These are phyloP conservation scores for Fusarium protoensiforme DNA, from an alignment of 2,329 filamentous ascomycete species.

Conservation along the genomic window DNA sequence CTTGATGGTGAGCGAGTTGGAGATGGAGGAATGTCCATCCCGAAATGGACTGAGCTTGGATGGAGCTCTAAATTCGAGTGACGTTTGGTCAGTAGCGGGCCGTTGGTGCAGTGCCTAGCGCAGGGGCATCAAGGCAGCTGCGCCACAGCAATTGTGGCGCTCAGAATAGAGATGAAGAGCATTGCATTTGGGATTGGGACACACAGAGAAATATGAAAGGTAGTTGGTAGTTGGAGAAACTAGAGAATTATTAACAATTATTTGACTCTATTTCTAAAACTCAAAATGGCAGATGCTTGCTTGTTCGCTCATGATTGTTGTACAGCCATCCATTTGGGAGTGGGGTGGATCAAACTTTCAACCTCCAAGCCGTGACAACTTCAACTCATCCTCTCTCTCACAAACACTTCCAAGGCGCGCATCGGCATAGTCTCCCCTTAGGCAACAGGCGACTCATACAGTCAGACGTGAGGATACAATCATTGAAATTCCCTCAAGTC, in stretches of 20 bases:
- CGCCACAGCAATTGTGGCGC: slow-evolving; percentile 30
- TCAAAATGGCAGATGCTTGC: neutral
- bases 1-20: slow-evolving; percentile 31
- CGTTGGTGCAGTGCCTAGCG: neutral
- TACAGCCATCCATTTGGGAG: neutral
- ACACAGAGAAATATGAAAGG: neutral
- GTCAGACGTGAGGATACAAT: neutral
- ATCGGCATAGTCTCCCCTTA: neutral
- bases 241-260: neutral
- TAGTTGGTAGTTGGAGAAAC: neutral
- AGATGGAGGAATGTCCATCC: slow-evolving; percentile 26
- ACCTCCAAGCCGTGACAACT: neutral
- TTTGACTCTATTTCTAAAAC: neutral
- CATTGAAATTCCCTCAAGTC: neutral
- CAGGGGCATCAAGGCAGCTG: slow-evolving; percentile 8
- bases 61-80: slow-evolving; percentile 26
- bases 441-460: neutral
- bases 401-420: neutral
- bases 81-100: slow-evolving; percentile 29
- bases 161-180: neutral
- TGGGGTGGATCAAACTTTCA: neutral
- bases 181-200: neutral
- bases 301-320: neutral
- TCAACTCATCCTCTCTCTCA: neutral
- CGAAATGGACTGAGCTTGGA: slow-evolving; percentile 4